Percentiles rank a stretch among this genome's conserved stretches.
Evolutionary conservation across 169 alveolate species (phyloP).

Genomic region (Amoebophrya sp.): DNA sequence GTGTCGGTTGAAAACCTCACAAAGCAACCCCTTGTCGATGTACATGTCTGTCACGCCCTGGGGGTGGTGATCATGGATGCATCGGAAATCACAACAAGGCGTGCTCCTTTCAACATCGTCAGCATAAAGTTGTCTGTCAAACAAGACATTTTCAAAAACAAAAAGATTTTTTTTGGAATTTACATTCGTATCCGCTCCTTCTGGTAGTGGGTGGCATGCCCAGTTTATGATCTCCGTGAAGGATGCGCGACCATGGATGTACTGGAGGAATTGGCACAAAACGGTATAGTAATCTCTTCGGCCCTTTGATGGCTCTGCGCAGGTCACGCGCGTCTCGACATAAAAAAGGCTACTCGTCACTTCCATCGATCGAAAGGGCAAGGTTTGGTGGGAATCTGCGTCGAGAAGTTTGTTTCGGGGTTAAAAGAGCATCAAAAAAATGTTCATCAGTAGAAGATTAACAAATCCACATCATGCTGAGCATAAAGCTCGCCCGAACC

Average conservation of each 20-base stretch:
- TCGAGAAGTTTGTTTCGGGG: no score
- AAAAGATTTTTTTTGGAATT: no score
- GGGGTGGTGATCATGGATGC: neutral
- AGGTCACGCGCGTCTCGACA: neutral
- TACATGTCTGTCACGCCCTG: neutral
- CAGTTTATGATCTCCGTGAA: neutral
- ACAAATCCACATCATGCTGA: no score
- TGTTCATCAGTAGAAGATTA: no score
- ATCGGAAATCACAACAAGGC: neutral
- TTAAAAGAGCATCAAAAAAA: no score
- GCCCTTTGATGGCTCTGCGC: neutral
- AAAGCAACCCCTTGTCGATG: neutral
- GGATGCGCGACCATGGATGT: neutral
- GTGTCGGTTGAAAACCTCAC: neutral
- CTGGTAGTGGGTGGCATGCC: neutral
- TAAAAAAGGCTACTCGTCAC: neutral
- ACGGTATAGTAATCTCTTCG: neutral
- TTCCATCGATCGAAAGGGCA: neutral
- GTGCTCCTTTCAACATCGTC: no score
- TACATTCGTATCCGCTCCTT: neutral
- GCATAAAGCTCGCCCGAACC: no score
- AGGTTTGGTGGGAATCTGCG: no score
- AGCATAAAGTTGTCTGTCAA: neutral
- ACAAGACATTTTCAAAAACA: neutral
- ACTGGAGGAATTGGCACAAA: neutral